Evolutionary conservation across 495 filamentous ascomycete genomes (phyloP).

Genomic region (Neurospora tetraspora): DNA sequence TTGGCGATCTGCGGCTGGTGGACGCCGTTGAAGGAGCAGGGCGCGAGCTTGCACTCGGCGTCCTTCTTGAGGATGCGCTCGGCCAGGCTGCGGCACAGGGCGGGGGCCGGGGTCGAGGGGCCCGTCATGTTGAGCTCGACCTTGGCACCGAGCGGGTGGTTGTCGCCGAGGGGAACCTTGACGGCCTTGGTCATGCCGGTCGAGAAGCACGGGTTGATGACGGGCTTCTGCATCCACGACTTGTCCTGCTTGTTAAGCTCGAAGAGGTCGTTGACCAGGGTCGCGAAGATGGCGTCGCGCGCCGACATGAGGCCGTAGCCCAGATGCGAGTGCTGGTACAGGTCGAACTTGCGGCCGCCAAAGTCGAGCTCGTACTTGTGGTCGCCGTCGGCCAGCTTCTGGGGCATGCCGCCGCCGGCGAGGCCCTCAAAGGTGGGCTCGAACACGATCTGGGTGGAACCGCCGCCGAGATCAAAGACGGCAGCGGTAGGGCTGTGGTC

Average conservation of each 20-base stretch:
- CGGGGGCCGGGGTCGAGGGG: conserved; percentile 60
- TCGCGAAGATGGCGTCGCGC: conserved; percentile 70
- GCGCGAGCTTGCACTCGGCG: conserved; percentile 65
- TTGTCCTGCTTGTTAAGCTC: conserved; percentile 36
- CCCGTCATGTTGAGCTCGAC: conserved; percentile 79
- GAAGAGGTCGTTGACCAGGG: conserved; percentile 51
- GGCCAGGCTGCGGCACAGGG: conserved; percentile 80
- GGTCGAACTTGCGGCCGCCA: conserved; percentile 77
- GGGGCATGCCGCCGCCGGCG: conserved; percentile 71
- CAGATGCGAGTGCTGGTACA: conserved; percentile 99
- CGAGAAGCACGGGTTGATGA: conserved; percentile 83
- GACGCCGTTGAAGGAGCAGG: conserved; percentile 95
- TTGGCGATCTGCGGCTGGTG: conserved; percentile 88
- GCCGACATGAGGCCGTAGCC: conserved; percentile 96
- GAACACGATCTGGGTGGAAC: conserved; percentile 97
- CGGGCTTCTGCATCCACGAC: conserved; percentile 52
- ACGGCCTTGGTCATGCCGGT: conserved; percentile 63
- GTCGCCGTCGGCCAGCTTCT: conserved; percentile 75
- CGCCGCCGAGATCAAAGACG: conserved; percentile 91
- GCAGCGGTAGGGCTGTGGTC: conserved; percentile 86
- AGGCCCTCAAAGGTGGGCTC: conserved; percentile 79
- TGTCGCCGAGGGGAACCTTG: conserved; percentile 52
- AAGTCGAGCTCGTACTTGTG: conserved; percentile 93
- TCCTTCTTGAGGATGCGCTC: conserved; percentile 90
- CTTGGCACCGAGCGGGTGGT: conserved; percentile 48